These are phyloP conservation scores for Kwoniella sp. DNA, from an alignment of 768 basidiomycete species.

Conservation along the genomic window DNA sequence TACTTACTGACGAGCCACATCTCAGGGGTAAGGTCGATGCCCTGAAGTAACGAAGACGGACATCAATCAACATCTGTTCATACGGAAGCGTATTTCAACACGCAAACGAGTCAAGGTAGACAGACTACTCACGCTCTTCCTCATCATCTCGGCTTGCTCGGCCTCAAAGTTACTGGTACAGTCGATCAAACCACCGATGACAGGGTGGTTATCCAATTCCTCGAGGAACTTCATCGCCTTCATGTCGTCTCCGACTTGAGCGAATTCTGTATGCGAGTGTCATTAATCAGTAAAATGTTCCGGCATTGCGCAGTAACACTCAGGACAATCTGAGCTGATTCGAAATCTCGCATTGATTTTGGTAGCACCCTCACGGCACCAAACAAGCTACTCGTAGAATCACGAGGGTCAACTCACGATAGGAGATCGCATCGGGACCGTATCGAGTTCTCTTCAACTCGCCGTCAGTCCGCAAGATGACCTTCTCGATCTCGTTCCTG, in stretches of 20 bases:
- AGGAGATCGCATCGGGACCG: constrained; percentile 55
- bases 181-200: constrained; percentile 57
- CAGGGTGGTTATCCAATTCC: constrained; percentile 55
- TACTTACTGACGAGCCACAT: constrained; percentile 51
- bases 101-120: neutral
- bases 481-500: constrained; percentile 52
- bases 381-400: neutral
- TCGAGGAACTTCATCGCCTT: constrained; percentile 56
- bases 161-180: constrained; percentile 52
- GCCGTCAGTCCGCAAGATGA: constrained; percentile 49
- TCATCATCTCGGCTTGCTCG: constrained; percentile 52
- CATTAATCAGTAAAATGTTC: neutral
- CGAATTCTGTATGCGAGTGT: constrained; percentile 36
- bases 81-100: neutral
- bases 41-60: too few relatives aligned
- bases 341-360: too few relatives aligned
- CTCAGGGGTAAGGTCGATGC: constrained; percentile 50
- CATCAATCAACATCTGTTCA: too few relatives aligned
- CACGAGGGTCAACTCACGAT: constrained; percentile 49
- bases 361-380: too few relatives aligned
- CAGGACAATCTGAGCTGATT: too few relatives aligned
- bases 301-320: too few relatives aligned
- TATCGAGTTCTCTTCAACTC: constrained; percentile 51
- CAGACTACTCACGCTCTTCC: constrained; percentile 39
- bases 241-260: constrained; percentile 56